Conservation (phyloP, 352 stramenopile species). For the Phytophthora melonis region DNA sequence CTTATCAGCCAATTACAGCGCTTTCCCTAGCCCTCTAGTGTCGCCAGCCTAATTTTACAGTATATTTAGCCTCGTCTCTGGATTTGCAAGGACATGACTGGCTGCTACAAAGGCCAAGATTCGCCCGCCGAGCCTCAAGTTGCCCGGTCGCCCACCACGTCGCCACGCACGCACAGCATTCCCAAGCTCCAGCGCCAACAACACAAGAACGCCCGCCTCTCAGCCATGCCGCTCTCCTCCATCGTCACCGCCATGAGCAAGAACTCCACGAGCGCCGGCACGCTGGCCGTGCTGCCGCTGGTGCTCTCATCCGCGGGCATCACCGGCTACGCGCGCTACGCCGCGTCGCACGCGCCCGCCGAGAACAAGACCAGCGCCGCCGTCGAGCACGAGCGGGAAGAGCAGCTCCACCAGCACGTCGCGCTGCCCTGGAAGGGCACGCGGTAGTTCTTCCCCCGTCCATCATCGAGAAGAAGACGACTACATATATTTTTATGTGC, state of each 20-base stretch:
- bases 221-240: conserved; percentile 45
- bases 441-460: conserved; percentile 35
- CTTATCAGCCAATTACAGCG: conserved; percentile 13
- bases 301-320: conserved; percentile 72
- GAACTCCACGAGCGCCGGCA: conserved; percentile 48
- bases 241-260: conserved; percentile 54
- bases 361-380: conserved; percentile 30
- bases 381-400: conserved; percentile 48
- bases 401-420: conserved; percentile 74
- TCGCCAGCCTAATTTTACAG: conserved; percentile 1
- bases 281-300: conserved; percentile 62
- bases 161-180: conserved; percentile 18
- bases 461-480: too few relatives aligned
- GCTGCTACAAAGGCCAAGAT: conserved; percentile 16
- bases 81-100: conserved; percentile 22
- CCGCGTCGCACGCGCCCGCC: conserved; percentile 54
- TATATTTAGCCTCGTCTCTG: conserved; percentile 24
- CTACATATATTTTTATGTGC: conserved; percentile 20
- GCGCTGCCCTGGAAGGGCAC: conserved; percentile 75
- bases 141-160: not conserved
- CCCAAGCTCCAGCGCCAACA: conserved; percentile 14
- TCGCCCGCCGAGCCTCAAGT: conserved; percentile 22
- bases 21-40: not conserved
- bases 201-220: not conserved
- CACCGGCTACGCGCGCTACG: conserved; percentile 68